Conservation (phyloP, 1,139 yeast genomes). For the Pichia sp. region DNA sequence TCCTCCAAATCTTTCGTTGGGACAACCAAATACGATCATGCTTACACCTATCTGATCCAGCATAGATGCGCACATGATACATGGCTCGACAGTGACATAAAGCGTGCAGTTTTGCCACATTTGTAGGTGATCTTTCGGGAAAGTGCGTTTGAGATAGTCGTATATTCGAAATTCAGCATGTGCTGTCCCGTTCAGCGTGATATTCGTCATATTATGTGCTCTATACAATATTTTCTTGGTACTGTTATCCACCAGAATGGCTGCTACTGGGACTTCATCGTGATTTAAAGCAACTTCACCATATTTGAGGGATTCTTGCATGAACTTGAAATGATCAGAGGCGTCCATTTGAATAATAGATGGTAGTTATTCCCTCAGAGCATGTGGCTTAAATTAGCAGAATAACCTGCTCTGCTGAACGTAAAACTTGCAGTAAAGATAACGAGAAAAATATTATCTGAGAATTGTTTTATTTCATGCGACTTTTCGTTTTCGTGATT, state of each 20-base stretch:
- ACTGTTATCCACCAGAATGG: conserved; percentile 48
- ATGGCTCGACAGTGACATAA: conserved; percentile 96
- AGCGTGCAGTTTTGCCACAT: conserved; percentile 53
- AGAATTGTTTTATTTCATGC: not conserved
- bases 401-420: too few species aligned
- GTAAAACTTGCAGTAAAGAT: not conserved
- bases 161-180: conserved; percentile 92
- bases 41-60: conserved; percentile 73
- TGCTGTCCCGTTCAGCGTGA: conserved; percentile 74
- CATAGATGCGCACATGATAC: conserved; percentile 97
- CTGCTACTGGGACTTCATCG: conserved; percentile 74
- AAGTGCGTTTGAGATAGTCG: conserved; percentile 42
- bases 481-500: not conserved
- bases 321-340: conserved; percentile 34
- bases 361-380: too few species aligned
- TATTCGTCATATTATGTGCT: conserved; percentile 89
- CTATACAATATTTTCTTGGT: conserved; percentile 53
- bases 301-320: conserved; percentile 48
- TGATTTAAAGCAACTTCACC: conserved; percentile 52
- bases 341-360: conserved; percentile 10
- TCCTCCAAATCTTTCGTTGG: conserved; percentile 94
- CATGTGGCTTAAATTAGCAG: too few species aligned
- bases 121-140: conserved; percentile 24
- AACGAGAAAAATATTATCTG: not conserved
- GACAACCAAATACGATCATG: conserved; percentile 83